phyloP scores from a whole-genome alignment of 78 protist genomes.

The Salpingoeca rosetta region DNA sequence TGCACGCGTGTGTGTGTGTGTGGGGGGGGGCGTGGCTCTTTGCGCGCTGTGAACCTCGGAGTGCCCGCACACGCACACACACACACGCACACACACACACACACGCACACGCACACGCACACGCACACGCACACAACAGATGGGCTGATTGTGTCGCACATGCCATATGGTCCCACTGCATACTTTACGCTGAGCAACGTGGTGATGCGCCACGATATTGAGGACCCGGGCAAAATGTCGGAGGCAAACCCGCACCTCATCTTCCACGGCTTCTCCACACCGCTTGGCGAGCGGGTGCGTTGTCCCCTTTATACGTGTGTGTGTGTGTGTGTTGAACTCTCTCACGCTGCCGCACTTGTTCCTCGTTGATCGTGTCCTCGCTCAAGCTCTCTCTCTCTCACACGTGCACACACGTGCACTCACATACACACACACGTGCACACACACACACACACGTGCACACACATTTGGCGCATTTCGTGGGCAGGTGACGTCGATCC shows the following conservation, averaged over 20 bases:
- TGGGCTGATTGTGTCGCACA: slow-evolving; percentile 87
- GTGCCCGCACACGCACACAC: too few relatives aligned
- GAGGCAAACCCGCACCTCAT: slow-evolving; percentile 93
- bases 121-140: too few relatives aligned
- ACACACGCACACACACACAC: too few relatives aligned
- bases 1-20: background rate
- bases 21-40: background rate
- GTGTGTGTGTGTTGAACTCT: too few relatives aligned
- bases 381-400: too few relatives aligned
- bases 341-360: too few relatives aligned
- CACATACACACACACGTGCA: too few relatives aligned
- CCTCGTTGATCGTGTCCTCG: too few relatives aligned
- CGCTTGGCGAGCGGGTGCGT: slow-evolving; percentile 74
- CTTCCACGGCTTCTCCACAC: slow-evolving; percentile 78
- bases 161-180: slow-evolving; percentile 99
- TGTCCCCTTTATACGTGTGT: background rate
- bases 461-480: background rate
- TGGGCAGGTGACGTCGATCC: slow-evolving; percentile 32
- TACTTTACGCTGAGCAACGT: slow-evolving; percentile 81
- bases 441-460: slow-evolving; percentile 2
- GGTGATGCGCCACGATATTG: slow-evolving; percentile 90
- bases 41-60: background rate
- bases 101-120: too few relatives aligned
- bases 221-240: slow-evolving; percentile 39
- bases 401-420: background rate